Percentiles rank a stretch among this genome's conserved stretches.
These are phyloP conservation scores for Typha latifolia DNA, from an alignment of 176 grass and related monocot species.

Conservation along the genomic window DNA sequence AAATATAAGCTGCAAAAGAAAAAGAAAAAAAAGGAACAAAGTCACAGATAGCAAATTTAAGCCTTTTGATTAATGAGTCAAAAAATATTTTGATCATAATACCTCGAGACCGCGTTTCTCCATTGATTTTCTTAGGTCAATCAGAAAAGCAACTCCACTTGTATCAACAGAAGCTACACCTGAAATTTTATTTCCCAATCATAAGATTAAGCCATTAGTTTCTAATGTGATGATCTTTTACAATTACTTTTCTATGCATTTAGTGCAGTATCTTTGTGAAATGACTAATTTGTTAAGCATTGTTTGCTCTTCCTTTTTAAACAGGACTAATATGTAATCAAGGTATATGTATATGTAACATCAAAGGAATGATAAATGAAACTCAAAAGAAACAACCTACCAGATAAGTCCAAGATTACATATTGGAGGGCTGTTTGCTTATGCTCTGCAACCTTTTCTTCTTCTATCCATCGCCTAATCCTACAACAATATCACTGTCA, in stretches of 20 bases:
- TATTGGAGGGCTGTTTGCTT: constrained; percentile 45
- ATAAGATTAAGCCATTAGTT: not conserved
- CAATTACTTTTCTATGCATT: too few species aligned
- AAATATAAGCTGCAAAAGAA: constrained; percentile 48
- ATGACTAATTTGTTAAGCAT: too few species aligned
- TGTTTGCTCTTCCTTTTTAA: too few species aligned
- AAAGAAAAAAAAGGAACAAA: not conserved
- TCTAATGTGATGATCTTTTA: not conserved
- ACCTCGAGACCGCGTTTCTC: constrained; percentile 67
- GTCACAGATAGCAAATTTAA: not conserved
- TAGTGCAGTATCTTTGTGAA: too few species aligned
- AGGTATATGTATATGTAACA: not conserved
- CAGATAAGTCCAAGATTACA: constrained; percentile 71
- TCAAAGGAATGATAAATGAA: not conserved
- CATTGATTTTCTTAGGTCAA: constrained; percentile 67
- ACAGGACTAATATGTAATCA: too few species aligned
- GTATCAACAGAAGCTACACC: constrained; percentile 69
- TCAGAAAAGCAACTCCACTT: constrained; percentile 70
- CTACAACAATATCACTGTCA: constrained; percentile 23
- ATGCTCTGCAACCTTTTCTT: constrained; percentile 38
- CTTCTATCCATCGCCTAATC: constrained; percentile 83
- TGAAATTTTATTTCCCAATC: constrained; percentile 10
- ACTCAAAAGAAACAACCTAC: constrained; percentile 22
- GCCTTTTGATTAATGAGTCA: not conserved
- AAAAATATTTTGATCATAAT: constrained; percentile 1